A percentile compares a stretch with the other conserved stretches of the same genome.
These are phyloP conservation scores for Nemania sp. DNA, from an alignment of 2,329 filamentous ascomycete species.

Conservation along the genomic window DNA sequence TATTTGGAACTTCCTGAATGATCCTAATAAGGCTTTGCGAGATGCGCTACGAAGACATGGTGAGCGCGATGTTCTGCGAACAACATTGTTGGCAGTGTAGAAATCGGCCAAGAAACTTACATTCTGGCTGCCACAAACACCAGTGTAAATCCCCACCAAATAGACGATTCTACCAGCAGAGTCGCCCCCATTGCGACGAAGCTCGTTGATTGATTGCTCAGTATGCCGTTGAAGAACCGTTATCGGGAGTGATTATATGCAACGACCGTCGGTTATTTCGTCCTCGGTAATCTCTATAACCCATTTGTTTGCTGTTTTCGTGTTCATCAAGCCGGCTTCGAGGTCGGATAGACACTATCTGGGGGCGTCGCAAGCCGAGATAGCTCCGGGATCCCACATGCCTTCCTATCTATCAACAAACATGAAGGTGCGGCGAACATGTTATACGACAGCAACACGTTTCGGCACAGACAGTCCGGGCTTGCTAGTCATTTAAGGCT, in stretches of 20 bases:
- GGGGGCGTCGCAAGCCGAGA: not conserved
- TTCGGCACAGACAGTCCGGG: not conserved
- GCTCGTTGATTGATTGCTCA: too few species aligned
- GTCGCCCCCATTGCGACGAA: constrained; percentile 47
- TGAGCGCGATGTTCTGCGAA: not conserved
- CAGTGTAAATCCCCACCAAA: constrained; percentile 47
- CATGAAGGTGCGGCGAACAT: not conserved
- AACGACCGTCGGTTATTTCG: not conserved
- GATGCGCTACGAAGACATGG: constrained; percentile 37
- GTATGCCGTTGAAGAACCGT: not conserved
- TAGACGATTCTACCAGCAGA: constrained; percentile 16
- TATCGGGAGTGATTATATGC: not conserved
- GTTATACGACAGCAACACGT: not conserved
- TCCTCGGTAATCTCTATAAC: not conserved
- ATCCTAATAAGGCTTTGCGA: constrained; percentile 46
- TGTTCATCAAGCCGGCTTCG: too few species aligned
- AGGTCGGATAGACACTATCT: too few species aligned
- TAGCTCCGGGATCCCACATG: not conserved
- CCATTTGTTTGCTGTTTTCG: too few species aligned
- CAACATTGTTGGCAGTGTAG: not conserved
- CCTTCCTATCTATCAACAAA: not conserved
- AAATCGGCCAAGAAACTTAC: constrained; percentile 37
- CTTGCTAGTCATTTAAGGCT: not conserved
- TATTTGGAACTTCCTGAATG: constrained; percentile 52
- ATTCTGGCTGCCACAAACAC: constrained; percentile 45